Conservation (phyloP, 1,139 yeast species). For the Diutina mesorugosa region DNA sequence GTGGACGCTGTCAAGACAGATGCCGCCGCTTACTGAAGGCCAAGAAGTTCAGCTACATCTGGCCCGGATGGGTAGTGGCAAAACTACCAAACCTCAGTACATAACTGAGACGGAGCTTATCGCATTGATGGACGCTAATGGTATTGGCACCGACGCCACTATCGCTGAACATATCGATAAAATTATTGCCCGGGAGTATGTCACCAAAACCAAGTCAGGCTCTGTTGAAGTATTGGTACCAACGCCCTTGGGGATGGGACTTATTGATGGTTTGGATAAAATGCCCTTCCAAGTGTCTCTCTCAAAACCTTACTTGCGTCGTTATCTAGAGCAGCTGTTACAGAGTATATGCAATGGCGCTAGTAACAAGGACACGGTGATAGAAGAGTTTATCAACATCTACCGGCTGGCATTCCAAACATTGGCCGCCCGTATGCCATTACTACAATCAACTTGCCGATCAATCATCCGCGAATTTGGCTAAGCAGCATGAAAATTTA, state of each 20-base stretch:
- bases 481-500: background rate
- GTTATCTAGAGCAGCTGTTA: conserved; percentile 58
- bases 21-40: conserved; percentile 54
- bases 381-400: conserved; percentile 40
- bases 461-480: background rate
- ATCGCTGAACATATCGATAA: conserved; percentile 96
- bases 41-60: conserved; percentile 40
- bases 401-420: conserved; percentile 45
- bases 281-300: conserved; percentile 67
- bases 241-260: conserved; percentile 71
- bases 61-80: conserved; percentile 57
- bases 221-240: conserved; percentile 46
- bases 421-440: background rate
- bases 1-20: conserved; percentile 57
- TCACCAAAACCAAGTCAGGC: conserved; percentile 30
- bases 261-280: conserved; percentile 79
- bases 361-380: conserved; percentile 39
- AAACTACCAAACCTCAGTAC: conserved; percentile 66
- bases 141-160: conserved; percentile 98
- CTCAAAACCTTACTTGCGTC: conserved; percentile 81
- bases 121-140: conserved; percentile 91
- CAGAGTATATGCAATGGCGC: conserved; percentile 58
- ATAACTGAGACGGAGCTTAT: conserved; percentile 90
- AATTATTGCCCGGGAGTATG: conserved; percentile 55
- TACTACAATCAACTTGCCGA: background rate